These are phyloP conservation scores for Pseudocercospora musae DNA, from an alignment of 2,329 filamentous ascomycete genomes.

Conservation along the genomic window DNA sequence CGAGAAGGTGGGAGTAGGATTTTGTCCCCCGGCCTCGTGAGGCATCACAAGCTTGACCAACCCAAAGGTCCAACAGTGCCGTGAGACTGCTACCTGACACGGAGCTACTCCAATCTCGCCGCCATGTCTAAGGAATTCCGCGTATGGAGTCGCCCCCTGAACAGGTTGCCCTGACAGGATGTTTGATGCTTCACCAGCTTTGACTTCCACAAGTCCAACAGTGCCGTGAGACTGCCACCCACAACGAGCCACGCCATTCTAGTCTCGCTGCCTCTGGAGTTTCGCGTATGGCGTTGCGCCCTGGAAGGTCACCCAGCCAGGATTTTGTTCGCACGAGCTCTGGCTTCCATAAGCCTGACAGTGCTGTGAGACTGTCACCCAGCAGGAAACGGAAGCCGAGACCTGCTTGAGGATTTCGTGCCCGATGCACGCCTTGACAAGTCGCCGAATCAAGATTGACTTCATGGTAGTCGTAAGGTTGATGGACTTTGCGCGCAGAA, in stretches of 20 bases:
- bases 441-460: neutral
- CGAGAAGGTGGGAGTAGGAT: conserved; percentile 9
- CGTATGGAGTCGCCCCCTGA: neutral
- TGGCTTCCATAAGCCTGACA: neutral
- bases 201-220: neutral
- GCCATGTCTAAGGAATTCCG: neutral
- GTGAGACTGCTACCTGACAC: neutral
- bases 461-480: neutral
- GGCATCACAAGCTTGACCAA: neutral
- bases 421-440: neutral
- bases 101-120: neutral
- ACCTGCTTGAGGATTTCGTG: neutral
- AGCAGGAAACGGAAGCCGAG: neutral
- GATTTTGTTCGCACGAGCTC: conserved; percentile 1
- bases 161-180: conserved; percentile 3
- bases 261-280: neutral
- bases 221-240: conserved; percentile 3
- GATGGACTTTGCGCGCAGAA: neutral
- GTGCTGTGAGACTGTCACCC: conserved; percentile 1
- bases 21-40: neutral
- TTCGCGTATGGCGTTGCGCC: neutral
- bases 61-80: neutral
- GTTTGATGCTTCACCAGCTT: neutral
- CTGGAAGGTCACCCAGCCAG: conserved; percentile 2
- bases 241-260: neutral